Conservation (phyloP, 192 early-diverging fungal genomes). For the Entomortierella lignicola region DNA sequence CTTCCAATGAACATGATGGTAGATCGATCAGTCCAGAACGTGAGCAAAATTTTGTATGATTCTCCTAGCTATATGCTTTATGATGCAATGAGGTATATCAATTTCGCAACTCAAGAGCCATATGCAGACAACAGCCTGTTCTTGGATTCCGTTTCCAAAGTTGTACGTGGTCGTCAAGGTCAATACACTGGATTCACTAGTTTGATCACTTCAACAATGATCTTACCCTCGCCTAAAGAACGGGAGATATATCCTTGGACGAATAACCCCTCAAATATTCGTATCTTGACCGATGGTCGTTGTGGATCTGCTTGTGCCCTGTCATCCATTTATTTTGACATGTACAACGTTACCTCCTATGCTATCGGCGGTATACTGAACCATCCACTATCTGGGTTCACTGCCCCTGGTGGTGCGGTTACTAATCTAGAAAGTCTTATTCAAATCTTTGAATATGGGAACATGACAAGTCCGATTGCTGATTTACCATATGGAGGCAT, state of each 20-base stretch:
- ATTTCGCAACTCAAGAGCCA: neutral
- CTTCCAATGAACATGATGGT: slow-evolving; percentile 1
- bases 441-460: neutral
- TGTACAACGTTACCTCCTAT: slow-evolving; percentile 1
- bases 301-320: slow-evolving; percentile 21
- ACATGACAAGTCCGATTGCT: neutral
- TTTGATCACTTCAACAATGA: neutral
- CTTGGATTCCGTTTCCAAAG: too few species aligned
- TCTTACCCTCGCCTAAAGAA: neutral
- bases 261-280: slow-evolving; percentile 5
- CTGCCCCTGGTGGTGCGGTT: slow-evolving; percentile 9
- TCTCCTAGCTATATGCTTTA: neutral
- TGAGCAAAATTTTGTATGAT: neutral
- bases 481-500: neutral
- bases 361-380: neutral
- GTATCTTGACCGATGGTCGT: slow-evolving; percentile 17
- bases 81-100: neutral
- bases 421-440: neutral
- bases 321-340: neutral
- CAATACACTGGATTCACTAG: too few species aligned
- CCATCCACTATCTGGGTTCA: slow-evolving; percentile 16
- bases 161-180: too few species aligned
- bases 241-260: slow-evolving; percentile 1
- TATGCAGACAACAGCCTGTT: neutral
- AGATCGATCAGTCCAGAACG: neutral